Percentiles rank a stretch among this genome's conserved stretches.
These are phyloP conservation scores for Annulohypoxylon moriforme DNA, from an alignment of 495 filamentous ascomycete genomes.

Conservation along the genomic window DNA sequence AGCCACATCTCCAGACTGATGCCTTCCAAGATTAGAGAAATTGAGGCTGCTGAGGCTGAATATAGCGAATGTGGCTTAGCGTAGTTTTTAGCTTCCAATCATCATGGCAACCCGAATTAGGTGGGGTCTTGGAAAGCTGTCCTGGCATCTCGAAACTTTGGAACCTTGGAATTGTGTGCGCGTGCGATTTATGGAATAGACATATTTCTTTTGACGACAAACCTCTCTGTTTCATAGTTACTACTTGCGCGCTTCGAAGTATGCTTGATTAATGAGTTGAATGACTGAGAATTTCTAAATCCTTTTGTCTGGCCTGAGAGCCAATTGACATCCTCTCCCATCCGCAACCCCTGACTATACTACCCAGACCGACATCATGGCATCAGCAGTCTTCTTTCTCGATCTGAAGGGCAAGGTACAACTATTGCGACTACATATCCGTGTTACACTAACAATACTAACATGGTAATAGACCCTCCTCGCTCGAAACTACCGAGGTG, in stretches of 20 bases:
- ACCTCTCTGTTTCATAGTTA: constrained; percentile 9
- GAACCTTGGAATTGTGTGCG: constrained; percentile 30
- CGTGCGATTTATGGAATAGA: constrained; percentile 32
- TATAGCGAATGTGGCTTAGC: constrained; percentile 36
- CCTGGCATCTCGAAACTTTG: constrained; percentile 16
- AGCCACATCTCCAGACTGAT: neutral
- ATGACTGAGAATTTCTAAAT: constrained; percentile 37
- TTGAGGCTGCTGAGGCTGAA: constrained; percentile 12
- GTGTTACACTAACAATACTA: constrained; percentile 7
- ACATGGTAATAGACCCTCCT: constrained; percentile 80
- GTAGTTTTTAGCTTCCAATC: constrained; percentile 15
- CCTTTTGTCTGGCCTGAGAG: constrained; percentile 40
- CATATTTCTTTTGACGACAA: constrained; percentile 19
- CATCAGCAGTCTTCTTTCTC: constrained; percentile 98
- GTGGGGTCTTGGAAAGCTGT: constrained; percentile 45
- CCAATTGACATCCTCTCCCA: constrained; percentile 43
- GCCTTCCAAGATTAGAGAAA: neutral
- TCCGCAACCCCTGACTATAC: constrained; percentile 31
- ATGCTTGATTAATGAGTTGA: constrained; percentile 14
- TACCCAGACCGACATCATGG: constrained; percentile 70
- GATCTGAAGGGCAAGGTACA: constrained; percentile 99
- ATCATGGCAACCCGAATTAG: constrained; percentile 26
- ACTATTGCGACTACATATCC: neutral
- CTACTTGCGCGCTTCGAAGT: constrained; percentile 10
- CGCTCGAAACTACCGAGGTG: constrained; percentile 97